Percentiles rank a stretch among this genome's conserved stretches.
Conservation (phyloP, 2,329 filamentous ascomycete genomes). For the Ophiostoma montium region DNA sequence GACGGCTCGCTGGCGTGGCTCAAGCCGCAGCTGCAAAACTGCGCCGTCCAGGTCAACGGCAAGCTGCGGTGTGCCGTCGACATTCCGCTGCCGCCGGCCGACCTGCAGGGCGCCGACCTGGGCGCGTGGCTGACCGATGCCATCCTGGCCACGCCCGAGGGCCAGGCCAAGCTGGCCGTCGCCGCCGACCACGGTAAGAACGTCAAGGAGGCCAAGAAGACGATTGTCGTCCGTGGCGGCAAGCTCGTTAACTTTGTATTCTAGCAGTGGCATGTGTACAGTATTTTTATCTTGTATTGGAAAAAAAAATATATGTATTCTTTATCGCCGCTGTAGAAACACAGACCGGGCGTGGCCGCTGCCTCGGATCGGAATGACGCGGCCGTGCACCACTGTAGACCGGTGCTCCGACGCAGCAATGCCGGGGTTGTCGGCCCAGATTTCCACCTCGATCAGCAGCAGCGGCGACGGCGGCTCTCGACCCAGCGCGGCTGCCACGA, state of each 20-base stretch:
- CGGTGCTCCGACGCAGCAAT: conserved; percentile 16
- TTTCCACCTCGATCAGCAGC: conserved; percentile 36
- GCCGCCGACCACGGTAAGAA: conserved; percentile 26
- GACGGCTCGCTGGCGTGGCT: conserved; percentile 38
- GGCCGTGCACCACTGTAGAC: conserved; percentile 14
- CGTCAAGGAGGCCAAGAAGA: conserved; percentile 41
- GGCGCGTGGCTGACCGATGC: conserved; percentile 46
- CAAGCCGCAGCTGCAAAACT: conserved; percentile 35
- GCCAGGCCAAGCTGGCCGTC: conserved; percentile 38
- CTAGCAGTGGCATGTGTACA: conserved; percentile 13
- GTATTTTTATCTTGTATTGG: neutral
- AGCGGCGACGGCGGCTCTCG: neutral
- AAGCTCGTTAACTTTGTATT: conserved; percentile 63
- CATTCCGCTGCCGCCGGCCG: conserved; percentile 37
- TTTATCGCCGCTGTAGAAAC: conserved; percentile 16
- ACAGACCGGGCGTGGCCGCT: conserved; percentile 35
- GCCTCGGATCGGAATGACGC: conserved; percentile 27
- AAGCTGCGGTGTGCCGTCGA: conserved; percentile 56
- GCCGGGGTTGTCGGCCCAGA: conserved; percentile 60
- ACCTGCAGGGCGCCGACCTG: conserved; percentile 31
- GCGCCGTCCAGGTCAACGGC: conserved; percentile 69
- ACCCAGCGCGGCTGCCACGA: conserved; percentile 31
- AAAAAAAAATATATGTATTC: too few relatives aligned
- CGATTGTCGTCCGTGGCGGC: conserved; percentile 52
- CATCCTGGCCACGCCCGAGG: conserved; percentile 48